Evolutionary conservation across 768 basidiomycete species (phyloP).

Genomic region (Epithele typhae): DNA sequence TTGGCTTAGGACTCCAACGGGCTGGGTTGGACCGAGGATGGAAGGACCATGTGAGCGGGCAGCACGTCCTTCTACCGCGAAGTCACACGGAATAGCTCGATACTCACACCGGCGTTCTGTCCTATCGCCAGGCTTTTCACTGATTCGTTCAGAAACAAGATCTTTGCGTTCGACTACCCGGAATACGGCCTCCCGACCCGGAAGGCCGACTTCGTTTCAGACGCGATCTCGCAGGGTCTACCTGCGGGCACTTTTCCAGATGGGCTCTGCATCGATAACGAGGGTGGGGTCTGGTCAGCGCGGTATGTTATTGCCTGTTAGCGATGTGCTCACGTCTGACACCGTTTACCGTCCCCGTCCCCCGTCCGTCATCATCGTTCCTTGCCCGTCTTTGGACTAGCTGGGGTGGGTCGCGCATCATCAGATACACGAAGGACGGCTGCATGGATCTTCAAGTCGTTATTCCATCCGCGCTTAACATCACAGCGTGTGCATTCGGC

Average conservation of each 20-base stretch:
- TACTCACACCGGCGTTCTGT: too few relatives aligned
- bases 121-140: constrained; percentile 76
- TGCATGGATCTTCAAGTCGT: constrained; percentile 49
- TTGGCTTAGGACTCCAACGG: constrained; percentile 53
- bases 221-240: constrained; percentile 50
- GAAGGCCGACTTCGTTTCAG: constrained; percentile 48
- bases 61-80: constrained; percentile 6
- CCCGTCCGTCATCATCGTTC: constrained; percentile 4
- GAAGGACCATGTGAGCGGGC: constrained; percentile 53
- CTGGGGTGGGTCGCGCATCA: constrained; percentile 60
- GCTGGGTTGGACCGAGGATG: constrained; percentile 59
- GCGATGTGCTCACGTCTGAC: too few relatives aligned
- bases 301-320: constrained; percentile 33
- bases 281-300: constrained; percentile 66
- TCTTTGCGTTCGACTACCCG: constrained; percentile 61
- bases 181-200: constrained; percentile 49
- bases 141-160: constrained; percentile 60
- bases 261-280: constrained; percentile 60
- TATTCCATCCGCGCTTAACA: constrained; percentile 58
- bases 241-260: constrained; percentile 52
- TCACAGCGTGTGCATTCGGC: constrained; percentile 70
- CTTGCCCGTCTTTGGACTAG: constrained; percentile 32
- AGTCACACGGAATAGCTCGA: too few relatives aligned
- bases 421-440: constrained; percentile 53
- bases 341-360: too few relatives aligned